Conservation (phyloP, 768 basidiomycete genomes). For the Leucocoprinus birnbaumii region DNA sequence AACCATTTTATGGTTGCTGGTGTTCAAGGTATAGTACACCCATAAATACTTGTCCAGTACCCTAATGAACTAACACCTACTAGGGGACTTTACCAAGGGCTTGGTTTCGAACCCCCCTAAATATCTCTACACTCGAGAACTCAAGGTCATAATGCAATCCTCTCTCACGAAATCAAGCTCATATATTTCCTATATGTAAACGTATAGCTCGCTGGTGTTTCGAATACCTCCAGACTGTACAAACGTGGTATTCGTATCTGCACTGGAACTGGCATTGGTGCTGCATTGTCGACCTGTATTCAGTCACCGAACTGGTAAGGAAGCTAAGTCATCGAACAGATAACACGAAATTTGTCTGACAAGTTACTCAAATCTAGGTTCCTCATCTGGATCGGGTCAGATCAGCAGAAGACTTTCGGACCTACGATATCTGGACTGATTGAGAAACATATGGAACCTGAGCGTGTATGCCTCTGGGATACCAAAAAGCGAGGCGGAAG, state of each 20-base stretch:
- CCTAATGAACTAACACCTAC: constrained; percentile 4
- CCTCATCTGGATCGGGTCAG: constrained; percentile 80
- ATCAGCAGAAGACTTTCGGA: constrained; percentile 78
- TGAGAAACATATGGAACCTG: constrained; percentile 66
- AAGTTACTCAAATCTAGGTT: constrained; percentile 42
- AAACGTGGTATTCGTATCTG: constrained; percentile 78
- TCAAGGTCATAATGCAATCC: constrained; percentile 57
- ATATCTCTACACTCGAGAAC: constrained; percentile 73
- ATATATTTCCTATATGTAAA: too few relatives aligned
- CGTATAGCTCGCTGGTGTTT: constrained; percentile 79
- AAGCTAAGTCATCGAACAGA: constrained; percentile 7
- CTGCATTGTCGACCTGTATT: constrained; percentile 75
- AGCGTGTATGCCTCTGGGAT: constrained; percentile 77
- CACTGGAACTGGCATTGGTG: constrained; percentile 80
- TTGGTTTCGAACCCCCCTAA: constrained; percentile 70
- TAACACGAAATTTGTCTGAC: background rate
- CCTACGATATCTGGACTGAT: constrained; percentile 72
- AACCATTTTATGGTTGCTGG: constrained; percentile 82
- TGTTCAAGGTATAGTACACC: constrained; percentile 49
- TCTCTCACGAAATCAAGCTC: too few relatives aligned
- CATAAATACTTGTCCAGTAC: background rate
- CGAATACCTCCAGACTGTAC: constrained; percentile 79
- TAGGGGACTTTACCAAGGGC: constrained; percentile 72
- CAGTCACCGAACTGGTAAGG: constrained; percentile 70
- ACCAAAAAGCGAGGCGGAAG: constrained; percentile 70